Evolutionary conservation across 768 basidiomycete species (phyloP).

Genomic region (Artomyces pyxidatus): DNA sequence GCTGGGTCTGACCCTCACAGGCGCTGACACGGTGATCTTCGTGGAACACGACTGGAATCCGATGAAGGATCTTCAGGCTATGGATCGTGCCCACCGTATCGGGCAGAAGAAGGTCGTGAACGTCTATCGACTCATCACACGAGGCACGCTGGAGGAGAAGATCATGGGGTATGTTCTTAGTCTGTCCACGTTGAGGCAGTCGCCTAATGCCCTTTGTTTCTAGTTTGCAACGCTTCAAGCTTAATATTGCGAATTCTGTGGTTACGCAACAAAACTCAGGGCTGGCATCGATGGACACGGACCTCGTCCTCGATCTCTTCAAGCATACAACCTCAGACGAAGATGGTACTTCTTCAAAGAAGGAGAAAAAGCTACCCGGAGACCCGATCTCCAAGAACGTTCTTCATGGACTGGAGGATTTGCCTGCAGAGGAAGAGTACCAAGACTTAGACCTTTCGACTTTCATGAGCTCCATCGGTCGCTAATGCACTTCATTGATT

Average conservation of each 20-base stretch:
- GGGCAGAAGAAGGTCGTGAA: constrained; percentile 99
- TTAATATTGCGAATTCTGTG: constrained; percentile 95
- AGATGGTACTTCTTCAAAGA: constrained; percentile 53
- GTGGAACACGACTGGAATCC: constrained; percentile 99
- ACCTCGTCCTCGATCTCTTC: constrained; percentile 93
- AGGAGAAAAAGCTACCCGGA: constrained; percentile 37
- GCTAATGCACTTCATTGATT: constrained; percentile 26
- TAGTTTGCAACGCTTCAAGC: constrained; percentile 96
- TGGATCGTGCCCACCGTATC: constrained; percentile 97
- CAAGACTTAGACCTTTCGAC: constrained; percentile 76
- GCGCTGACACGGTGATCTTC: constrained; percentile 98
- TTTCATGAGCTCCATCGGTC: constrained; percentile 81
- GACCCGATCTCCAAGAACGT: constrained; percentile 74
- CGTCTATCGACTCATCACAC: constrained; percentile 94
- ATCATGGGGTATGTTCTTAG: constrained; percentile 84
- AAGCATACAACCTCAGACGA: constrained; percentile 68
- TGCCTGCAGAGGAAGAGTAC: constrained; percentile 91
- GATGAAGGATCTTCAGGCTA: constrained; percentile 98
- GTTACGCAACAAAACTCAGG: constrained; percentile 97
- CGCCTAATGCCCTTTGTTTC: constrained; percentile 6
- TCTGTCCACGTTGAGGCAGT: constrained; percentile 2
- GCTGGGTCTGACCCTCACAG: constrained; percentile 89
- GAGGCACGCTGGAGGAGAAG: constrained; percentile 96
- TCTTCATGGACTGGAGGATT: constrained; percentile 82
- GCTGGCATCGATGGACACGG: constrained; percentile 92